Conservation (phyloP, 352 stramenopile genomes). For the Pythium biforme region DNA sequence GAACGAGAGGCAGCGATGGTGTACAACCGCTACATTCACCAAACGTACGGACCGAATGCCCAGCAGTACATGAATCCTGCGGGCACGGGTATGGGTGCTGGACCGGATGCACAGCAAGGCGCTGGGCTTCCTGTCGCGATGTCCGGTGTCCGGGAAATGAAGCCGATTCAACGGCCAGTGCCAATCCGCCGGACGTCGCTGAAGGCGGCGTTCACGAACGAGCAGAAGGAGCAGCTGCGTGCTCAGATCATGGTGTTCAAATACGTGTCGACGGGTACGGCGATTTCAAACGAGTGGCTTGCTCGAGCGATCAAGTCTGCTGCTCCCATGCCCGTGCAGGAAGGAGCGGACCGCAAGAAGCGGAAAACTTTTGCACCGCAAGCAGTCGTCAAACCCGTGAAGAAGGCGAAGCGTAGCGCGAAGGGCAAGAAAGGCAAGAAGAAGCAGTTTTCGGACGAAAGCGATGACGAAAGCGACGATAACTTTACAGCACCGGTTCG, state of each 20-base stretch:
- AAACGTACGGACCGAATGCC: conserved; percentile 76
- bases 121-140: conserved; percentile 40
- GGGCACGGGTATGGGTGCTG: conserved; percentile 28
- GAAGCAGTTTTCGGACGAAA: conserved; percentile 69
- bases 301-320: conserved; percentile 68
- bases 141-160: conserved; percentile 56
- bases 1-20: conserved; percentile 79
- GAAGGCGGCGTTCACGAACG: conserved; percentile 66
- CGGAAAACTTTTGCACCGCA: conserved; percentile 69
- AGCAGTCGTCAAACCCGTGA: conserved; percentile 54
- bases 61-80: conserved; percentile 87
- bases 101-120: conserved; percentile 20
- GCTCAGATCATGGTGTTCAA: conserved; percentile 92
- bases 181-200: conserved; percentile 38
- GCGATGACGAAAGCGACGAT: conserved; percentile 71
- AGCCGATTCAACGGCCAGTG: conserved; percentile 42
- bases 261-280: conserved; percentile 76
- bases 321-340: conserved; percentile 56
- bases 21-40: conserved; percentile 87
- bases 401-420: conserved; percentile 51
- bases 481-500: conserved; percentile 36
- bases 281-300: conserved; percentile 77
- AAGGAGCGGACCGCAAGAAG: conserved; percentile 61
- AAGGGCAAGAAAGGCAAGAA: conserved; percentile 74
- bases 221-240: conserved; percentile 87